A percentile compares a stretch with the other conserved stretches of the same genome.
phyloP scores from a whole-genome alignment of 805 yeast species.

The Wickerhamiella kazuoi region DNA sequence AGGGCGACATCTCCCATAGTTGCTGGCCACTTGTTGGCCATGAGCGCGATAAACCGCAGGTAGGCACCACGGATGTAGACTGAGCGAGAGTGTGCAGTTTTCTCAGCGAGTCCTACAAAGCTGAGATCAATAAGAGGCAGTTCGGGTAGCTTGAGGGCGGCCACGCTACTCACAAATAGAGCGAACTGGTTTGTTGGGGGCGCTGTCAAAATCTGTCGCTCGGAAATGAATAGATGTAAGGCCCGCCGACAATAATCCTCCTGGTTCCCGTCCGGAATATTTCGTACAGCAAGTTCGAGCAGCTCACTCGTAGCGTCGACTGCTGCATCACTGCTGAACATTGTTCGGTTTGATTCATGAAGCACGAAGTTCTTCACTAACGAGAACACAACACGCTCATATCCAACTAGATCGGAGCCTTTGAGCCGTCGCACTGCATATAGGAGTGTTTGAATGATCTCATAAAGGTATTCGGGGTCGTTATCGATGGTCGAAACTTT shows the following conservation, averaged over 20 bases:
- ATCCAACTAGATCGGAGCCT: slow-evolving; percentile 10
- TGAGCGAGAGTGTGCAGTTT: slow-evolving; percentile 13
- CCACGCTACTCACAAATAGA: slow-evolving; percentile 4
- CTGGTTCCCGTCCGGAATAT: slow-evolving; percentile 9
- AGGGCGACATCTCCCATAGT: slow-evolving; percentile 4
- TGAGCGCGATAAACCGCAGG: slow-evolving; percentile 35
- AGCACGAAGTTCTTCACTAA: slow-evolving; percentile 1
- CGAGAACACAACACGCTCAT: slow-evolving; percentile 5
- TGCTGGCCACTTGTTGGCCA: slow-evolving; percentile 39
- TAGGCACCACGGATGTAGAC: slow-evolving; percentile 32
- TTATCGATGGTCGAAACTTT: slow-evolving; percentile 16
- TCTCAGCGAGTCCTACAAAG: slow-evolving; percentile 9
- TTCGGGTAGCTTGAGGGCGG: slow-evolving; percentile 5
- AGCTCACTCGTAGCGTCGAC: slow-evolving; percentile 12
- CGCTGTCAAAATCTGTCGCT: slow-evolving; percentile 6
- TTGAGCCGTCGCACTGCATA: slow-evolving; percentile 11
- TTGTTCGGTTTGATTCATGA: not conserved
- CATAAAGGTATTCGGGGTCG: slow-evolving; percentile 9
- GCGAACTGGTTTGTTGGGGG: slow-evolving; percentile 2
- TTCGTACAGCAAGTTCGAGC: slow-evolving; percentile 13
- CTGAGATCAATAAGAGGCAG: slow-evolving; percentile 4
- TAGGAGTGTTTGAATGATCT: slow-evolving; percentile 17
- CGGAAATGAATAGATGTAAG: slow-evolving; percentile 6
- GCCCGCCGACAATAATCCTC: slow-evolving; percentile 5
- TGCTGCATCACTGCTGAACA: slow-evolving; percentile 3